These are phyloP conservation scores for Cyclotella baltica DNA, from an alignment of 108 stramenopile genomes.

Conservation along the genomic window DNA sequence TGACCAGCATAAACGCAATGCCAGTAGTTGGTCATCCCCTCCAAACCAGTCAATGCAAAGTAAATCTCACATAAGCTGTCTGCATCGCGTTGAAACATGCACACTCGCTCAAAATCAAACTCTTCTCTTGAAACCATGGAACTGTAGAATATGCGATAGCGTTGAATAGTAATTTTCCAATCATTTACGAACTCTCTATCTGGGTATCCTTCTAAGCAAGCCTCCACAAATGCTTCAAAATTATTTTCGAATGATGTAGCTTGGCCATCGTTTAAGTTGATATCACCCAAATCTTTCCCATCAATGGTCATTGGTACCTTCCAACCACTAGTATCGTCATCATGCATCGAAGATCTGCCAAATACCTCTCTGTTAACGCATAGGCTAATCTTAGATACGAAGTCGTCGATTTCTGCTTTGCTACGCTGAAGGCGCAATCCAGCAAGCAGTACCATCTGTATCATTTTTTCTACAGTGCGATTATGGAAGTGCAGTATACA, in stretches of 20 bases:
- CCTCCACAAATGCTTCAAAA: not conserved
- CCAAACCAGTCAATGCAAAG: not conserved
- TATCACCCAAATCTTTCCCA: not conserved
- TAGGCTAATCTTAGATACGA: not conserved
- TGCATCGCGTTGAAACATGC: not conserved
- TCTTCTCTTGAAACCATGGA: not conserved
- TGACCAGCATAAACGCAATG: slow-evolving; percentile 35
- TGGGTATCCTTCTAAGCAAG: not conserved
- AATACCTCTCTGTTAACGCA: too few relatives aligned
- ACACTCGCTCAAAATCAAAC: not conserved
- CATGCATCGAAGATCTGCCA: too few relatives aligned
- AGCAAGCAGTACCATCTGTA: not conserved
- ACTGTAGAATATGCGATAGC: not conserved
- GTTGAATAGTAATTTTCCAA: not conserved
- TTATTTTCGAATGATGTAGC: not conserved
- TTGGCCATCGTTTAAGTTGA: not conserved
- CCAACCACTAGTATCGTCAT: too few relatives aligned
- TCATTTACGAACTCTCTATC: not conserved
- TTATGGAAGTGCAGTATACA: not conserved
- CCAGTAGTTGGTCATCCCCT: slow-evolving; percentile 41
- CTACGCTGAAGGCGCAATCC: not conserved
- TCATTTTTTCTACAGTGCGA: not conserved
- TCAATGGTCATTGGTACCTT: not conserved
- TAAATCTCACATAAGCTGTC: slow-evolving; percentile 11
- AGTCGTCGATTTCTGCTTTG: not conserved